These are phyloP conservation scores for Dioszegia hungarica DNA, from an alignment of 768 basidiomycete genomes.

Conservation along the genomic window DNA sequence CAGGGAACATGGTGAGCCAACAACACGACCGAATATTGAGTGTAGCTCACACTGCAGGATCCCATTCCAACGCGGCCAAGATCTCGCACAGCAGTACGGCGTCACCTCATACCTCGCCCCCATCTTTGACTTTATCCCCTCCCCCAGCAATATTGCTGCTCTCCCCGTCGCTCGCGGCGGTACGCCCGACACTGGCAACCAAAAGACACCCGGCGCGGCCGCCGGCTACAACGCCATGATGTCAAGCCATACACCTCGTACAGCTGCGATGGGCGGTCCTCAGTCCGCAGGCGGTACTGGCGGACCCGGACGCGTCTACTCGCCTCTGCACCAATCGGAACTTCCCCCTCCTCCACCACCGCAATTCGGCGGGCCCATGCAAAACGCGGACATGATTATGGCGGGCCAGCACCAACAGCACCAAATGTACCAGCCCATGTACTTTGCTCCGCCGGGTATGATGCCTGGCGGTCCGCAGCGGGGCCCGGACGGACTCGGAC, in stretches of 20 bases:
- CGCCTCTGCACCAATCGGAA: constrained; percentile 24
- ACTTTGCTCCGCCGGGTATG: constrained; percentile 18
- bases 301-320: constrained; percentile 40
- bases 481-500: constrained; percentile 14
- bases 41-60: constrained; percentile 61
- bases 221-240: constrained; percentile 12
- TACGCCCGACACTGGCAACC: constrained; percentile 58
- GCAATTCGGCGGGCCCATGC: constrained; percentile 27
- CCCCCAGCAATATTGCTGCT: constrained; percentile 62
- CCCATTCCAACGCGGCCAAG: constrained; percentile 86
- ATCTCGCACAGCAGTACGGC: constrained; percentile 86
- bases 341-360: constrained; percentile 26
- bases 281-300: not conserved
- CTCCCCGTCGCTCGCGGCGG: constrained; percentile 56
- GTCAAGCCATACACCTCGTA: constrained; percentile 6
- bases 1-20: constrained; percentile 88
- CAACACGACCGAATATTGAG: no score
- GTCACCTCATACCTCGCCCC: constrained; percentile 82
- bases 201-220: constrained; percentile 27
- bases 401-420: not conserved
- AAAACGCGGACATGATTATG: constrained; percentile 23
- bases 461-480: not conserved
- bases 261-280: constrained; percentile 26
- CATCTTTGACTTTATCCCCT: constrained; percentile 89
- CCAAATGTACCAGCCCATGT: constrained; percentile 14